Conservation (phyloP, 805 yeast species). For the Ogataea wickerhamii region DNA sequence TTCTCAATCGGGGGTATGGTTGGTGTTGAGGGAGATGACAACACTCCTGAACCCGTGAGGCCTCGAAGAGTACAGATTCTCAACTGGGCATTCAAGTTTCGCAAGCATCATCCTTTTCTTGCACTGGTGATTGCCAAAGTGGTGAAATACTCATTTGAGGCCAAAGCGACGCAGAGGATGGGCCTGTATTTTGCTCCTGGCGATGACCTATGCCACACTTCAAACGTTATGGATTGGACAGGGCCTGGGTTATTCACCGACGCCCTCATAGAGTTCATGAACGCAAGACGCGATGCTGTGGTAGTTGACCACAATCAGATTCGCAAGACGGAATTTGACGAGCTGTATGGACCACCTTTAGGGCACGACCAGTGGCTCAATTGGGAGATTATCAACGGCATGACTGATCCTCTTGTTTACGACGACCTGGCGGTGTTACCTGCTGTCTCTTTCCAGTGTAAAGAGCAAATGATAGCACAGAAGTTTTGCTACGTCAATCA, state of each 20-base stretch:
- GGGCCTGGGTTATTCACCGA: slow-evolving; percentile 54
- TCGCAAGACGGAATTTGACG: slow-evolving; percentile 5
- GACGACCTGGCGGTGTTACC: slow-evolving; percentile 19
- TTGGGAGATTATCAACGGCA: slow-evolving; percentile 20
- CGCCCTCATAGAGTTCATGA: slow-evolving; percentile 42
- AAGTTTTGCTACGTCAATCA: slow-evolving; percentile 26
- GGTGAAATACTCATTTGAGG: slow-evolving; percentile 40
- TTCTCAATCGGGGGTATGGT: slow-evolving; percentile 44
- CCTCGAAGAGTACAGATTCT: slow-evolving; percentile 47
- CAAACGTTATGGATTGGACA: slow-evolving; percentile 41
- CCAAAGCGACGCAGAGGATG: slow-evolving; percentile 23
- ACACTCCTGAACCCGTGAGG: slow-evolving; percentile 43
- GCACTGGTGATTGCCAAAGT: slow-evolving; percentile 47
- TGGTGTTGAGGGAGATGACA: slow-evolving; percentile 46
- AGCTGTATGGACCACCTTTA: slow-evolving; percentile 15
- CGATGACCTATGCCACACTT: not conserved
- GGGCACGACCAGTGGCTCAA: slow-evolving; percentile 6
- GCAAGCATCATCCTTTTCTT: slow-evolving; percentile 53
- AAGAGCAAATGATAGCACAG: slow-evolving; percentile 19
- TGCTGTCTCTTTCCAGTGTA: slow-evolving; percentile 12
- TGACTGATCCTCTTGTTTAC: slow-evolving; percentile 16
- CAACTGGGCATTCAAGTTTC: slow-evolving; percentile 51
- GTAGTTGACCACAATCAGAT: slow-evolving; percentile 10
- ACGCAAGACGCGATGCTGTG: slow-evolving; percentile 18
- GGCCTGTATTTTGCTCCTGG: not conserved